Evolutionary conservation across 2,329 filamentous ascomycete genomes (phyloP).

Genomic region (Xylariaceae sp.): DNA sequence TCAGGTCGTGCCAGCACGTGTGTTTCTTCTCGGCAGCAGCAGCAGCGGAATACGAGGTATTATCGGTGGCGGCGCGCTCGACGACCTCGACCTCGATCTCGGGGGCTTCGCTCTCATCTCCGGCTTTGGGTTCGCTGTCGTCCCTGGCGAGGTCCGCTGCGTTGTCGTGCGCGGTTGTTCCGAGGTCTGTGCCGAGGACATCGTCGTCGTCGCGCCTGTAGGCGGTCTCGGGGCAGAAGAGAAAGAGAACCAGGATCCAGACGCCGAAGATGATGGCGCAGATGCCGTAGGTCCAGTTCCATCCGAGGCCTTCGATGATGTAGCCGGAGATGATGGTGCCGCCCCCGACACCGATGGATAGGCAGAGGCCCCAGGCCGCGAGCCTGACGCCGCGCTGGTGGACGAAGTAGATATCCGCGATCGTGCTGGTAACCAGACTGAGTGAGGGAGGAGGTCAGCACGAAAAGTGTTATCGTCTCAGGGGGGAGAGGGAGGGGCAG

Average conservation of each 20-base stretch:
- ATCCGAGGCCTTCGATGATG: slow-evolving; percentile 34
- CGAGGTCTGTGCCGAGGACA: slow-evolving; percentile 23
- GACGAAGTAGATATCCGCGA: slow-evolving; percentile 39
- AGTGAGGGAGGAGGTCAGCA: neutral
- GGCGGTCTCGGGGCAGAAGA: slow-evolving; percentile 47
- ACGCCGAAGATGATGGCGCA: slow-evolving; percentile 41
- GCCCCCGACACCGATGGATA: slow-evolving; percentile 30
- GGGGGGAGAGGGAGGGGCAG: no score
- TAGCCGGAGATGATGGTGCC: slow-evolving; percentile 33
- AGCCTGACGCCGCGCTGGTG: slow-evolving; percentile 38
- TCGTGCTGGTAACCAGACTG: slow-evolving; percentile 35
- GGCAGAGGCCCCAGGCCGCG: slow-evolving; percentile 32
- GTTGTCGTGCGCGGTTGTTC: slow-evolving; percentile 7
- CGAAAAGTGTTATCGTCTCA: no score
- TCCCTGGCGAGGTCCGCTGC: slow-evolving; percentile 1
- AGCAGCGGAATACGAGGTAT: slow-evolving; percentile 1
- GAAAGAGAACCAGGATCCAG: slow-evolving; percentile 40
- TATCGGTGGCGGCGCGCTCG: slow-evolving; percentile 5
- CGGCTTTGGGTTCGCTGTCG: neutral
- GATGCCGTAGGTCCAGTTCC: slow-evolving; percentile 43
- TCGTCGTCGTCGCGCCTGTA: slow-evolving; percentile 39
- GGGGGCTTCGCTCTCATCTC: slow-evolving; percentile 4
- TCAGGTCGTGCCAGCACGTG: slow-evolving; percentile 24
- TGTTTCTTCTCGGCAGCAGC: slow-evolving; percentile 19
- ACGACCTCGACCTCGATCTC: slow-evolving; percentile 11